Evolutionary conservation across 345 rosid genomes (phyloP), one percentile per base, ranked within the genome.

Genomic region (Gossypium bickii): DNA sequence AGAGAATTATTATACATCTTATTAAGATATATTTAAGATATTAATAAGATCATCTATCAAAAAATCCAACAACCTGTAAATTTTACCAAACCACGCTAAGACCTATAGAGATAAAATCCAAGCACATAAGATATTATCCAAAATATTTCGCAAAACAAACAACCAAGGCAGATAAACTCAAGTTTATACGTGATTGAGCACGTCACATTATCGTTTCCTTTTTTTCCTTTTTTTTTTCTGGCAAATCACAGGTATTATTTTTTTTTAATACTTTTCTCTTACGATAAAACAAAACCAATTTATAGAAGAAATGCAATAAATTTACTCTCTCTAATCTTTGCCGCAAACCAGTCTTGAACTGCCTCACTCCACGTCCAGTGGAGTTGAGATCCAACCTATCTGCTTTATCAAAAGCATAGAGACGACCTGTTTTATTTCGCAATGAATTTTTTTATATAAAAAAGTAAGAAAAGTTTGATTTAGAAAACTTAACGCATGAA

Each of bases 351-450:
- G 93, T 89, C 83, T 89, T 89, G 83, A 89, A 89, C 77, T 89
- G 92, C 82, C 93, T 83, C 47, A 89, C 92, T 29, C 93, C 92
- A 64, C 93, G 90, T 12, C 92, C 92, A 1, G 81, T 82, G 15
- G 92, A 89, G 77, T 71, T 82, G 15, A 70, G 87, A 75, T 89
- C 92, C 86, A 87, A 75, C 76, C 92, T 76, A 64, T 89, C 87
- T 43, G 93, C 91, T 59, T 89, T 89, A 84, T 89, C 92, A 29
- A 89, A 89, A 17, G 93, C 93, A 74, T 89, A 89, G 76, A 89
- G 86, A 75, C 93, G 90, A 80, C 93, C 91, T 89, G 47, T 18
- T 53, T 61, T 34, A 5, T 34, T 34, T 34, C 41, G 41, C 41
- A 5, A 34, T 34, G 41, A 5, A 34, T 34, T 34, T 34, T 34